Conservation (phyloP, 202 grass and related monocot genomes). For the Carex sylvatica region DNA sequence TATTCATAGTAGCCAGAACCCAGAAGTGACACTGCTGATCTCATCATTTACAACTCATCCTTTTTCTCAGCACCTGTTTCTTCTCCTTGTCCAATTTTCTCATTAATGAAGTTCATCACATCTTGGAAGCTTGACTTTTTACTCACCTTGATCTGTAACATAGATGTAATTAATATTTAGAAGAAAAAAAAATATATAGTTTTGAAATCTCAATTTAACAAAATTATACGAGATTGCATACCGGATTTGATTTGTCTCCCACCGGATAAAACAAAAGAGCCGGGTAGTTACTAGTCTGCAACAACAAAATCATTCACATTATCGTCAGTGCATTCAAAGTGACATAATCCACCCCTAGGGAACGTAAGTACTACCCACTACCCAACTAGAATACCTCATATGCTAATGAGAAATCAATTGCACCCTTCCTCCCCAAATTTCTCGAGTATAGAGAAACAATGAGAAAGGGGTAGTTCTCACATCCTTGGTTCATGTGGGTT, state of each 20-base stretch:
- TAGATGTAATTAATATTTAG: background rate
- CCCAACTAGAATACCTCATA: background rate
- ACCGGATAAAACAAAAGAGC: constrained; percentile 59
- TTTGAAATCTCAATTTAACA: background rate
- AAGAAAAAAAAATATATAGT: background rate
- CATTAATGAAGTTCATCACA: constrained; percentile 56
- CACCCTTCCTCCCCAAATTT: background rate
- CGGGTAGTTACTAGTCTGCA: constrained; percentile 80
- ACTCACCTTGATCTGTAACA: constrained; percentile 71
- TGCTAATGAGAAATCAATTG: constrained; percentile 6
- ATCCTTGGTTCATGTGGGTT: background rate
- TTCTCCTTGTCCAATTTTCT: constrained; percentile 30
- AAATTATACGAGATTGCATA: constrained; percentile 33
- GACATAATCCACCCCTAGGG: background rate
- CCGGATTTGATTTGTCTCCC: constrained; percentile 76
- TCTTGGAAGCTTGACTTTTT: constrained; percentile 71
- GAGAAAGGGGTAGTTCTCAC: background rate
- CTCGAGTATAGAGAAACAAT: background rate
- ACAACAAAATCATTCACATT: background rate
- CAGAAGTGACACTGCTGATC: background rate
- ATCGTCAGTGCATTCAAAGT: background rate
- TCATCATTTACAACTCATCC: constrained; percentile 19
- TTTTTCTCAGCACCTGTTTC: background rate
- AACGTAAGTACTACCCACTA: background rate
- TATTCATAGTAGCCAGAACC: background rate